Conservation (phyloP, 179 eudicot genomes). For the Gypsophila paniculata region DNA sequence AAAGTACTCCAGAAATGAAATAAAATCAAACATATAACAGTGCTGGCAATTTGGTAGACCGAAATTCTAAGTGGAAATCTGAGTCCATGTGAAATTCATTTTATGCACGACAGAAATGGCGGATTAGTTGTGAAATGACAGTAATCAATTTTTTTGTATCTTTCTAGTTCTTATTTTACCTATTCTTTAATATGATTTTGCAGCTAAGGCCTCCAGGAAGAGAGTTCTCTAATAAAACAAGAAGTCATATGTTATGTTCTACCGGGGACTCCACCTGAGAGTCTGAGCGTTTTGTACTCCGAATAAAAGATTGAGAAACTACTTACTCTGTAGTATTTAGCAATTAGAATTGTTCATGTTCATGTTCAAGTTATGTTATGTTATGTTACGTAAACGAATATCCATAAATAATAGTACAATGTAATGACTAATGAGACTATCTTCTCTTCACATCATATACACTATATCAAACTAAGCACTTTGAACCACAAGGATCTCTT, state of each 20-base stretch:
- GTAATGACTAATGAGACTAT: conserved; percentile 6
- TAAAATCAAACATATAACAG: neutral
- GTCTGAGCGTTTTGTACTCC: conserved; percentile 2
- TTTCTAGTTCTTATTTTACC: neutral
- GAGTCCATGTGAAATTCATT: neutral
- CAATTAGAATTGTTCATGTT: neutral
- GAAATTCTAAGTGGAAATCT: neutral
- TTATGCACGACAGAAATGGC: neutral
- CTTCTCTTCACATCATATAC: neutral
- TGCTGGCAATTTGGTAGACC: neutral
- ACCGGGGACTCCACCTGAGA: conserved; percentile 16
- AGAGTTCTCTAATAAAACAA: neutral
- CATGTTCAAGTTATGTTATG: too few relatives aligned
- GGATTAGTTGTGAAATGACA: neutral
- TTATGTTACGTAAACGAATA: neutral
- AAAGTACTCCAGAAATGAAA: neutral
- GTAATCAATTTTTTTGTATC: neutral
- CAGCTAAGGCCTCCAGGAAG: conserved; percentile 18
- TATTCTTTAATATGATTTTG: conserved; percentile 15
- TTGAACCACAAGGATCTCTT: neutral
- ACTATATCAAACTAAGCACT: neutral
- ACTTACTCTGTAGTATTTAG: neutral
- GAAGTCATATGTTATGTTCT: neutral
- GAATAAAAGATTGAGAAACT: neutral
- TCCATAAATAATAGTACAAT: neutral